These are phyloP conservation scores for Geotrichum siamense DNA, from an alignment of 1,139 yeast genomes.

Conservation along the genomic window DNA sequence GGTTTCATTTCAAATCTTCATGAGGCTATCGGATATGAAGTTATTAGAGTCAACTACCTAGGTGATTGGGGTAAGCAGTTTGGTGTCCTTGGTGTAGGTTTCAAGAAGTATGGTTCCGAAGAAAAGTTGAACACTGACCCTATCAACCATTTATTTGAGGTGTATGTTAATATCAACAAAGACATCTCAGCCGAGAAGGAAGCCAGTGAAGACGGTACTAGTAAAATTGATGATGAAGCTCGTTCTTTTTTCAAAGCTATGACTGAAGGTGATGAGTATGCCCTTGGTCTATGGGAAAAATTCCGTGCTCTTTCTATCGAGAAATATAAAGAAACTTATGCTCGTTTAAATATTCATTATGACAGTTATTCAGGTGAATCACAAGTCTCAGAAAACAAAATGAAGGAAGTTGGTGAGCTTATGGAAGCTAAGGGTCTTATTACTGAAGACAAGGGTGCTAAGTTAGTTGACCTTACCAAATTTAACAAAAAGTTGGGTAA, in stretches of 20 bases:
- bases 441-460: constrained; percentile 87
- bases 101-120: constrained; percentile 74
- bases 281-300: constrained; percentile 73
- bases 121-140: constrained; percentile 69
- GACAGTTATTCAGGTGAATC: constrained; percentile 95
- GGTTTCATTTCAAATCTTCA: constrained; percentile 90
- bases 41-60: constrained; percentile 80
- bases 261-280: constrained; percentile 89
- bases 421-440: constrained; percentile 66
- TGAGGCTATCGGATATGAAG: constrained; percentile 87
- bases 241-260: constrained; percentile 79
- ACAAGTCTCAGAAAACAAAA: constrained; percentile 69
- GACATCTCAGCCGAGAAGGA: constrained; percentile 75
- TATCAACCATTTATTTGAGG: constrained; percentile 89
- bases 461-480: constrained; percentile 75
- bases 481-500: constrained; percentile 92
- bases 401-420: constrained; percentile 57
- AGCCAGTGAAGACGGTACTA: constrained; percentile 34
- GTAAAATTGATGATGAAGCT: constrained; percentile 73
- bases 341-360: constrained; percentile 80
- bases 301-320: constrained; percentile 87
- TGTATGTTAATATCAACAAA: constrained; percentile 79
- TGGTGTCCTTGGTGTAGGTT: constrained; percentile 92
- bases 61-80: constrained; percentile 99
- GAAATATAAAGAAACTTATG: constrained; percentile 79